Evolutionary conservation across 805 yeast species (phyloP), one percentile per base, ranked within the genome.

Genomic region (Ogataea saltuana): DNA sequence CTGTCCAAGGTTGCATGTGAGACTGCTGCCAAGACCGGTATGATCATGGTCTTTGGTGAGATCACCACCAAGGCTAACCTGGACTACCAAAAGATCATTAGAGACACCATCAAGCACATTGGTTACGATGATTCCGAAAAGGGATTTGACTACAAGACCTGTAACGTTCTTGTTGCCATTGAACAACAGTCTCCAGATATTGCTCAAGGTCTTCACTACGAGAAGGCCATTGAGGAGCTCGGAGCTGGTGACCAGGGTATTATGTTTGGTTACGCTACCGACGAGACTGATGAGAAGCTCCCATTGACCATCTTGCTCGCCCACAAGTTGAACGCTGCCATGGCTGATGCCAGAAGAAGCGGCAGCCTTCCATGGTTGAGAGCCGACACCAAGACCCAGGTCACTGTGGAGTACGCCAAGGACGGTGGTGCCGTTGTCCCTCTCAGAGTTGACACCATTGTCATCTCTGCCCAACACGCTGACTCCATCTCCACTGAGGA

Each of bases 211-310:
- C 82, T 93, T 66, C 98, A 93, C 75, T 86, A 86, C 74, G 97
- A 93, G 69, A 80, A 84, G 75, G 96, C 86, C 44, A 76, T 93
- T 54, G 99, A 93, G 79, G 95, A 93, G 48, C 82, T 93, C 65
- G 99, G 99, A 72, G 99, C 99, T 55, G 99, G 99, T 83, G 99
- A 93, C 77, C 99, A 93, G 76, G 99, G 99, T 85, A 93, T 93
- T 70, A 93, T 93, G 99, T 93, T 93, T 68, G 99, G 99, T 73
- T 93, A 93, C 72, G 99, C 99, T 60, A 84, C 98, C 52, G 97
- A 93, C 65, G 99, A 93, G 79, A 90, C 99, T 60, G 96, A 91
- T 68, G 98, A 93, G 78, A 83, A 86, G 69, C 78, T 93, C 62
- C 99, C 99, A 62, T 81, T 93, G 74, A 93, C 99, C 59, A 81